Percentiles rank a stretch among this genome's conserved stretches.
Evolutionary conservation across 352 stramenopile species (phyloP).

Genomic region (Pythium myriotylum): DNA sequence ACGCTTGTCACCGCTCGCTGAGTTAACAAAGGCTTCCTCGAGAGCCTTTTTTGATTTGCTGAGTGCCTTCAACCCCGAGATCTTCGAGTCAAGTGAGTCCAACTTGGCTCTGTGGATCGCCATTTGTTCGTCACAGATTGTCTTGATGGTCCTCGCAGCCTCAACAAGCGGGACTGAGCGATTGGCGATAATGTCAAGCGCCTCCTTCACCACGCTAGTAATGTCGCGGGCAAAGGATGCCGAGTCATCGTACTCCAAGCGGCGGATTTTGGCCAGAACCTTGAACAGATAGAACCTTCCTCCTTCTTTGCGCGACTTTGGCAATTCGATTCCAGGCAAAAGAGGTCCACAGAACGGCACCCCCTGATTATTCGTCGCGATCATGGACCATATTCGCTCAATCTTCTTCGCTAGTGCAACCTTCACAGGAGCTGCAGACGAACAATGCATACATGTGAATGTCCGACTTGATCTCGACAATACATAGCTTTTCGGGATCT

Average conservation of each 20-base stretch:
- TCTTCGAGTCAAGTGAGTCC: constrained; percentile 61
- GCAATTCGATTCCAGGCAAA: constrained; percentile 56
- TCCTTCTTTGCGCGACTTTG: constrained; percentile 19
- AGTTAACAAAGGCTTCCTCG: constrained; percentile 33
- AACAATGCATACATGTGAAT: constrained; percentile 78
- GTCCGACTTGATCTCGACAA: constrained; percentile 64
- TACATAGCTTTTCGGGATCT: constrained; percentile 67
- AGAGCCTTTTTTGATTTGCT: constrained; percentile 38
- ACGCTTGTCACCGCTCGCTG: constrained; percentile 35
- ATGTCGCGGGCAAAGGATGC: constrained; percentile 66
- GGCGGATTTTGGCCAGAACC: constrained; percentile 71
- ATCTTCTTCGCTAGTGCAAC: constrained; percentile 77
- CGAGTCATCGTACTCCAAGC: constrained; percentile 71
- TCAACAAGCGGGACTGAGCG: constrained; percentile 68
- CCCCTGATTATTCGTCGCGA: constrained; percentile 85
- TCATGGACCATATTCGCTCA: constrained; percentile 83
- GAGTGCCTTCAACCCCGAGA: constrained; percentile 48
- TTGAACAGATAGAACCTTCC: constrained; percentile 66
- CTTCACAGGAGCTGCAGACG: constrained; percentile 51
- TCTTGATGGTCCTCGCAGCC: constrained; percentile 66
- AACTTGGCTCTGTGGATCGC: constrained; percentile 69
- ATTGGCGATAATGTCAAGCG: constrained; percentile 58
- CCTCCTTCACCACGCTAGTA: constrained; percentile 60
- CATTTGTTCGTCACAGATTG: constrained; percentile 81
- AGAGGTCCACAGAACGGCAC: constrained; percentile 82